A percentile compares a stretch with the other conserved stretches of the same genome.
These are phyloP conservation scores for Brachypodium distachyon DNA, from an alignment of 202 grass and related monocot species.

Conservation along the genomic window DNA sequence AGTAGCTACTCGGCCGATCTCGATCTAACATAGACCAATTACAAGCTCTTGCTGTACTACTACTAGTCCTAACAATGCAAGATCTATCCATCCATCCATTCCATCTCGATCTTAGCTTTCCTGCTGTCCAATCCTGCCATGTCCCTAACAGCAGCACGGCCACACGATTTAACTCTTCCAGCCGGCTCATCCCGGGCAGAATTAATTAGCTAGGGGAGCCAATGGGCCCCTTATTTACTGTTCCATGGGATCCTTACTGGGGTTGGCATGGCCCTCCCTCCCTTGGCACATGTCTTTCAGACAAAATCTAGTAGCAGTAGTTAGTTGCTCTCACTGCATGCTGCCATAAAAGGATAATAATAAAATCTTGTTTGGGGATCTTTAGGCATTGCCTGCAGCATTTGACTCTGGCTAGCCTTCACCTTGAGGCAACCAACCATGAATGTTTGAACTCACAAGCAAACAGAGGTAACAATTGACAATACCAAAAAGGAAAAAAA, in stretches of 20 bases:
- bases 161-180: conserved; percentile 16
- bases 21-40: conserved; percentile 35
- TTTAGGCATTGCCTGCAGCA: conserved; percentile 29
- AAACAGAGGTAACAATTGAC: not conserved
- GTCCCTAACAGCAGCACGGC: not conserved
- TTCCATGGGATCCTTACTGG: conserved; percentile 21
- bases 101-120: not conserved
- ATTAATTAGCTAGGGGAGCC: not conserved
- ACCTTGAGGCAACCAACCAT: not conserved
- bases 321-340: conserved; percentile 1
- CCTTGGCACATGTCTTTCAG: not conserved
- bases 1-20: conserved; percentile 9
- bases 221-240: conserved; percentile 2
- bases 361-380: conserved; percentile 24
- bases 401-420: conserved; percentile 12
- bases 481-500: not conserved
- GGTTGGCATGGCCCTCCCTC: not conserved
- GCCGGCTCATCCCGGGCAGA: not conserved
- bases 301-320: conserved; percentile 17
- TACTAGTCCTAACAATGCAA: not conserved
- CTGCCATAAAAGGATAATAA: conserved; percentile 6
- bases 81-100: not conserved
- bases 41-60: not conserved
- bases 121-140: not conserved
- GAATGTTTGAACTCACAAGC: not conserved